These are phyloP conservation scores for Phytophthora brassicae DNA, from an alignment of 352 stramenopile species.

Conservation along the genomic window DNA sequence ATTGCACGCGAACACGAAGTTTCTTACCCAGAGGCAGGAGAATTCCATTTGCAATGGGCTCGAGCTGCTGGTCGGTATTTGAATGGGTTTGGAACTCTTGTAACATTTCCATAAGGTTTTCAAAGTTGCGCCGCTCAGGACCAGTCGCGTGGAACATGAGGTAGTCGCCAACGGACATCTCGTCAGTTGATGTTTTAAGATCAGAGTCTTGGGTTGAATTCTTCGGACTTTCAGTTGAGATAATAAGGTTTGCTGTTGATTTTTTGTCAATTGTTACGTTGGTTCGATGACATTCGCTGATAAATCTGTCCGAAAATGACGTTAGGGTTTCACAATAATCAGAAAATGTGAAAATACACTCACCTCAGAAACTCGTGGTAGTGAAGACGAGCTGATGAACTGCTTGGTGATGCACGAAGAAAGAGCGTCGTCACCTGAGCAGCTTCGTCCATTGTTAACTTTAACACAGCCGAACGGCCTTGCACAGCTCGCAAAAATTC, in stretches of 20 bases:
- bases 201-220: neutral
- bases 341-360: neutral
- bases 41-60: constrained; percentile 44
- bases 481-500: constrained; percentile 41
- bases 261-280: too few relatives aligned
- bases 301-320: constrained; percentile 11
- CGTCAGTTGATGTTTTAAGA: neutral
- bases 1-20: constrained; percentile 55
- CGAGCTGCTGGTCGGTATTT: neutral
- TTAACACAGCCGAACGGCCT: constrained; percentile 28
- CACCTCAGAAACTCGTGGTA: constrained; percentile 48
- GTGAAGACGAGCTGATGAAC: constrained; percentile 19
- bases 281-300: constrained; percentile 18
- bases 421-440: constrained; percentile 40
- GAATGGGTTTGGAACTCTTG: constrained; percentile 40
- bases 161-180: constrained; percentile 45
- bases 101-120: constrained; percentile 56
- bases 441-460: constrained; percentile 39
- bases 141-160: constrained; percentile 46
- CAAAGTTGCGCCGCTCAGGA: constrained; percentile 53
- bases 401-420: constrained; percentile 31
- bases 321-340: too few relatives aligned
- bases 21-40: constrained; percentile 35
- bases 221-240: neutral
- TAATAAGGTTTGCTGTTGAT: too few relatives aligned